Evolutionary conservation across 495 filamentous ascomycete species (phyloP), one percentile per base, ranked within the genome.

Genomic region (Chaetomidium leptoderma): DNA sequence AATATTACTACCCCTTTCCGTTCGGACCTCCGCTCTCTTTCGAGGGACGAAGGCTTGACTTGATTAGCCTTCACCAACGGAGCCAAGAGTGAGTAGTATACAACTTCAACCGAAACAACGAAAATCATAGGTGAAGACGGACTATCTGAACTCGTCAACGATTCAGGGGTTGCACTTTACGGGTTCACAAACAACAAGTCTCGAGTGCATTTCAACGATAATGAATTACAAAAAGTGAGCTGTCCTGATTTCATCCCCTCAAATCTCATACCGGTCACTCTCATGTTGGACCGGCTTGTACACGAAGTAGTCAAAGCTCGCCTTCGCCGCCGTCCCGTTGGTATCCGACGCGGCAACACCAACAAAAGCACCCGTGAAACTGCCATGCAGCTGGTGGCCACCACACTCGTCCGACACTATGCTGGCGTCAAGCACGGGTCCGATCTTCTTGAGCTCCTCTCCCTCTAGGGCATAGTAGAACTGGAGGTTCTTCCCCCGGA

Each of bases 321-420:
- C 79, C 53, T 63, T 58, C 54, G 68, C 50, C 27, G 63, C 78
- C 30, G 69, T 72, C 10, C 80, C 79, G 59, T 82, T 81, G 33
- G 79, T n/a, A 61, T 82, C 80, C 11, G 75, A 79, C 23, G 74
- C 76, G 13, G 80, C 80, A 45, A 83, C 61, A 0, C 80, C 80
- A 8, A 82, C 77, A 63, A 83, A 81, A 17, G 80, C 78, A 0
- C 80, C 80, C 23, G 80, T 83, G 55, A 83, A 83, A 58, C 80
- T 83, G 6, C 80, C 80, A 57, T 81, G 77, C 5, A 66, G 71
- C 61, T 77, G 77, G 53, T 83, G 80, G 0, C 80, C 80, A 23
- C 80, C 80, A 39, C 80, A 83, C 66, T 83, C 80, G 55, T 83
- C 80, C 1, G 70, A 77, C 9, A 82, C 60, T 43, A 83, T 78